These are phyloP conservation scores for Cyclotella baltica DNA, from an alignment of 108 stramenopile genomes.

Conservation along the genomic window DNA sequence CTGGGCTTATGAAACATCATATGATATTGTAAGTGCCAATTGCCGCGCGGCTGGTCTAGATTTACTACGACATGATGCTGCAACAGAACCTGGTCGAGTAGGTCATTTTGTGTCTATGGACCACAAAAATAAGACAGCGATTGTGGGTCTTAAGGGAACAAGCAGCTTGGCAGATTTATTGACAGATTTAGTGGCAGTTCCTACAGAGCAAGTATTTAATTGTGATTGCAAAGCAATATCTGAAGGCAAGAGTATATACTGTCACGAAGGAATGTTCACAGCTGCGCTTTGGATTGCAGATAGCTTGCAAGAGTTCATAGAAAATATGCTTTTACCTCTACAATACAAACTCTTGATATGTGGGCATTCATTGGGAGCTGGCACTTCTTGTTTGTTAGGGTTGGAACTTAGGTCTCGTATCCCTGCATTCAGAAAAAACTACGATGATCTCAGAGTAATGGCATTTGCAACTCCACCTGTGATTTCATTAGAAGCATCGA, in stretches of 20 bases:
- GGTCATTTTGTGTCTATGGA: conserved; percentile 49
- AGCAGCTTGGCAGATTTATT: conserved; percentile 62
- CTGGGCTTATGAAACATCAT: conserved; percentile 1
- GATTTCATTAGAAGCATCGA: conserved; percentile 46
- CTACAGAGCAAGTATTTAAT: conserved; percentile 32
- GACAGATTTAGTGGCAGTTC: conserved; percentile 56
- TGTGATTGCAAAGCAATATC: conserved; percentile 28
- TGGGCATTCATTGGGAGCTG: conserved; percentile 68
- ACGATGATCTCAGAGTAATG: conserved; percentile 31
- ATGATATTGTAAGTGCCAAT: background rate
- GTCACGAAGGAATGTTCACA: conserved; percentile 65
- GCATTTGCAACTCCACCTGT: conserved; percentile 73
- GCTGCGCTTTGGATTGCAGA: conserved; percentile 45
- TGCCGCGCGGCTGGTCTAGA: conserved; percentile 5
- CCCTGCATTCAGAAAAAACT: conserved; percentile 19
- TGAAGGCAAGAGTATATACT: conserved; percentile 38
- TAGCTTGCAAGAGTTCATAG: conserved; percentile 49
- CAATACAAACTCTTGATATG: conserved; percentile 56
- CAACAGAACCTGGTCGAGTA: conserved; percentile 43
- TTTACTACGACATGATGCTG: conserved; percentile 40
- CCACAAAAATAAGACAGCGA: conserved; percentile 38
- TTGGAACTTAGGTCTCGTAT: conserved; percentile 52
- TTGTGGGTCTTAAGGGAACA: conserved; percentile 70
- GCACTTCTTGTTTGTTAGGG: conserved; percentile 52
- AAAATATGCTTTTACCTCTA: conserved; percentile 55